A percentile compares a stretch with the other conserved stretches of the same genome.
phyloP scores from a whole-genome alignment of 192 early-diverging fungal genomes.

The Podila epicladia region DNA sequence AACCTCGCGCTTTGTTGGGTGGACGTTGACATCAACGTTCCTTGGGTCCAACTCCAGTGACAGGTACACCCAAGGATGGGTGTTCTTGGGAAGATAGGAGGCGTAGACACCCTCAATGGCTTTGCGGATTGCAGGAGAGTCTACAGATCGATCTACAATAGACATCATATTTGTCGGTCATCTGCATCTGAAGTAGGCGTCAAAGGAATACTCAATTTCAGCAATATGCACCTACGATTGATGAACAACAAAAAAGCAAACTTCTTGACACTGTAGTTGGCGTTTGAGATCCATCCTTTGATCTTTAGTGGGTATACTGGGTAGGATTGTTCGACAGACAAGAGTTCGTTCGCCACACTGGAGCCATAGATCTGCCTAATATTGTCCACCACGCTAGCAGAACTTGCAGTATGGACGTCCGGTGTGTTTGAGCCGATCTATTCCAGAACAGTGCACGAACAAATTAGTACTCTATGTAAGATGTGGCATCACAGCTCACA shows the following conservation, averaged over 20 bases:
- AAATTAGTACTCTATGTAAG: not conserved
- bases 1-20: slow-evolving; percentile 94
- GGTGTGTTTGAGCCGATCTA: slow-evolving; percentile 74
- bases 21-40: slow-evolving; percentile 98
- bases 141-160: slow-evolving; percentile 81
- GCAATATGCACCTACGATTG: slow-evolving; percentile 69
- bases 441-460: not conserved
- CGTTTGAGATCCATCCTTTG: slow-evolving; percentile 88
- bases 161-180: slow-evolving; percentile 10
- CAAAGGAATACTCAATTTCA: not conserved
- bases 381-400: slow-evolving; percentile 72
- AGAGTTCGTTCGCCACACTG: slow-evolving; percentile 79
- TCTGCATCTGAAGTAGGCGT: not conserved
- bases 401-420: slow-evolving; percentile 79
- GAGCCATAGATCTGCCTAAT: slow-evolving; percentile 89
- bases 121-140: slow-evolving; percentile 81
- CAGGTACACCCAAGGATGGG: slow-evolving; percentile 93
- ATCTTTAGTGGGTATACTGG: slow-evolving; percentile 65
- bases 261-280: slow-evolving; percentile 89
- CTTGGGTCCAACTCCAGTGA: slow-evolving; percentile 86
- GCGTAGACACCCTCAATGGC: slow-evolving; percentile 86
- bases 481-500: not conserved
- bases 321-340: slow-evolving; percentile 66
- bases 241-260: slow-evolving; percentile 92
- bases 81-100: slow-evolving; percentile 83